Conservation (phyloP, 169 alveolate species). For the Plasmodium sp. region DNA sequence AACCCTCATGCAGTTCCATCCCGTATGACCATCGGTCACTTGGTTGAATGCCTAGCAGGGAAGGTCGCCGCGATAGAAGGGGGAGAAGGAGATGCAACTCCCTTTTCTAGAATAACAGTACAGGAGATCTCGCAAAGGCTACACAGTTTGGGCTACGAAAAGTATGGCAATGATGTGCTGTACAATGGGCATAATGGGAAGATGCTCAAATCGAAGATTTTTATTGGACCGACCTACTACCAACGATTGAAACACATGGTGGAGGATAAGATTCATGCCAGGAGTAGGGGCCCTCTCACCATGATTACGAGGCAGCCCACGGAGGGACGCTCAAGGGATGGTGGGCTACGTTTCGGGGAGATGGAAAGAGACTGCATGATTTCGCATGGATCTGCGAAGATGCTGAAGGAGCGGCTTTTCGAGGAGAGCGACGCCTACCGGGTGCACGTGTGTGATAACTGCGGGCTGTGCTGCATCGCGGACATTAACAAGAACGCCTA, state of each 20-base stretch:
- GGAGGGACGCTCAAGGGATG: constrained; percentile 99
- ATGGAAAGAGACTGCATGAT: constrained; percentile 99
- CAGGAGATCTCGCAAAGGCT: constrained; percentile 97
- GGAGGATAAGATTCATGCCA: constrained; percentile 99
- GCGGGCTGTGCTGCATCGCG: constrained; percentile 97
- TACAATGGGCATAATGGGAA: constrained; percentile 97
- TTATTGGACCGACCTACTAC: constrained; percentile 99
- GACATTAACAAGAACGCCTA: constrained; percentile 92
- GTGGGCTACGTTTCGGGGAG: constrained; percentile 99
- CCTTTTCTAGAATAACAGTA: constrained; percentile 97
- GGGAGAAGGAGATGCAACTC: constrained; percentile 99
- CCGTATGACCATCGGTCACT: constrained; percentile 99
- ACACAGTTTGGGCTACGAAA: constrained; percentile 97
- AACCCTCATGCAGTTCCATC: constrained; percentile 99
- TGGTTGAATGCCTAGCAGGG: constrained; percentile 98
- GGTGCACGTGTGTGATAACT: constrained; percentile 98
- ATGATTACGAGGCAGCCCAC: constrained; percentile 99
- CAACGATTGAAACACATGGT: constrained; percentile 99
- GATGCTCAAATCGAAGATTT: constrained; percentile 93
- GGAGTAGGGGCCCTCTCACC: constrained; percentile 99
- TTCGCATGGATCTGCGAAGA: constrained; percentile 99
- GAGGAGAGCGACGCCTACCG: constrained; percentile 99
- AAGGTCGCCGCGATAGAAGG: constrained; percentile 98
- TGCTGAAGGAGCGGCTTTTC: constrained; percentile 98
- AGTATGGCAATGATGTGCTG: constrained; percentile 99